Conservation (phyloP, 1,284 basidiomycete genomes). For the Malassezia sympodialis region DNA sequence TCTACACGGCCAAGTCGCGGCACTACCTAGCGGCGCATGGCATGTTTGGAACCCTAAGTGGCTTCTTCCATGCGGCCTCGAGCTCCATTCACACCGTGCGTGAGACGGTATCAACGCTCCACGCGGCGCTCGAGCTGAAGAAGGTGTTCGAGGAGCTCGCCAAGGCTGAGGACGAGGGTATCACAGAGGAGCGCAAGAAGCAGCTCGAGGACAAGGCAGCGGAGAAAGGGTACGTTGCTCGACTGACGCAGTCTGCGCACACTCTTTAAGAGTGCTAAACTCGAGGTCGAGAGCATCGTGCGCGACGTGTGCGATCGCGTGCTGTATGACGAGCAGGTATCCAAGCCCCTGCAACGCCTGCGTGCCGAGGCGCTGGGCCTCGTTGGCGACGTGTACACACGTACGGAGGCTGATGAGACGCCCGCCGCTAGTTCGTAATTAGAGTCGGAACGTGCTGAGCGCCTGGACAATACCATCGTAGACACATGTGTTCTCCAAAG, state of each 20-base stretch:
- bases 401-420: not conserved
- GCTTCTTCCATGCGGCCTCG: slow-evolving; percentile 34
- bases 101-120: slow-evolving; percentile 41
- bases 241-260: slow-evolving; percentile 30
- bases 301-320: slow-evolving; percentile 86
- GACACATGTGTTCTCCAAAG: slow-evolving; percentile 73
- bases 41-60: slow-evolving; percentile 29
- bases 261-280: slow-evolving; percentile 63
- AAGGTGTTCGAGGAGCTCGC: slow-evolving; percentile 81
- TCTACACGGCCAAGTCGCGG: slow-evolving; percentile 57
- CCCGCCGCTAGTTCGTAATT: not conserved
- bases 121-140: slow-evolving; percentile 57
- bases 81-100: slow-evolving; percentile 37
- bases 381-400: slow-evolving; percentile 19
- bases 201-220: slow-evolving; percentile 91
- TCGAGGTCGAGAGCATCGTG: slow-evolving; percentile 86
- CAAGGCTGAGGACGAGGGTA: slow-evolving; percentile 65
- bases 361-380: slow-evolving; percentile 37
- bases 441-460: slow-evolving; percentile 34
- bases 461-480: slow-evolving; percentile 67
- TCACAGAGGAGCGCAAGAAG: slow-evolving; percentile 73
- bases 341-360: slow-evolving; percentile 41
- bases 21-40: slow-evolving; percentile 41
- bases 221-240: slow-evolving; percentile 57
- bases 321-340: slow-evolving; percentile 52